Evolutionary conservation across 208 protist species (phyloP).

Genomic region (Tritrichomonas musculus): DNA sequence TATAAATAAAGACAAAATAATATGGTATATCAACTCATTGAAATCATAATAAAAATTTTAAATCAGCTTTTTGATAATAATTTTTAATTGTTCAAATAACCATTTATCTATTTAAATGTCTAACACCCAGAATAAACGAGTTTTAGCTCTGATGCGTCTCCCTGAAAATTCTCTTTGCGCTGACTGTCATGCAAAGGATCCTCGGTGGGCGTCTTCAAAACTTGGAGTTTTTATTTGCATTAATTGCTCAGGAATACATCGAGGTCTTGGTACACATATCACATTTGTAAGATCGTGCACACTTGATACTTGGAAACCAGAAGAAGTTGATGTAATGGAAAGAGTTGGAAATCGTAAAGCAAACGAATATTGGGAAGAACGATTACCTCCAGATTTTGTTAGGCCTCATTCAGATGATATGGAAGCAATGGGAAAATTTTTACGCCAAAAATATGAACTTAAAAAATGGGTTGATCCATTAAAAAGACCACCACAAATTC

Average conservation of each 20-base stretch:
- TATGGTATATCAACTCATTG: no score
- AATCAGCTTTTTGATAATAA: no score
- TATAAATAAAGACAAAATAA: no score
- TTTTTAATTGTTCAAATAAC: no score
- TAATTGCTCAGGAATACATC: conserved; percentile 57
- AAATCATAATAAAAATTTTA: no score
- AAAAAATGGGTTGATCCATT: background rate
- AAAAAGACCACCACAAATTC: background rate
- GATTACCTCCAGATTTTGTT: background rate
- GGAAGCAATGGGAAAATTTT: background rate
- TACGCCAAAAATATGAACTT: background rate
- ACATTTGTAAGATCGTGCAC: conserved; percentile 48
- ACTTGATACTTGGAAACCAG: conserved; percentile 51
- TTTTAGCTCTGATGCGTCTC: background rate
- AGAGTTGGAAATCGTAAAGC: conserved; percentile 28
- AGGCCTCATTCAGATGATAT: background rate
- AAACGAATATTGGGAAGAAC: background rate
- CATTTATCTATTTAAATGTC: no score
- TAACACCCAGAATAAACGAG: background rate
- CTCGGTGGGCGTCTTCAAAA: conserved; percentile 49
- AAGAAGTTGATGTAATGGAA: conserved; percentile 37
- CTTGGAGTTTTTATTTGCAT: conserved; percentile 62
- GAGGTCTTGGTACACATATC: no score
- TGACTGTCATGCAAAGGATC: conserved; percentile 40
- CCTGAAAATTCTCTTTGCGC: conserved; percentile 34